A percentile compares a stretch with the other conserved stretches of the same genome.
These are phyloP conservation scores for Mucor mucedo DNA, from an alignment of 371 early-diverging fungal species.

Conservation along the genomic window DNA sequence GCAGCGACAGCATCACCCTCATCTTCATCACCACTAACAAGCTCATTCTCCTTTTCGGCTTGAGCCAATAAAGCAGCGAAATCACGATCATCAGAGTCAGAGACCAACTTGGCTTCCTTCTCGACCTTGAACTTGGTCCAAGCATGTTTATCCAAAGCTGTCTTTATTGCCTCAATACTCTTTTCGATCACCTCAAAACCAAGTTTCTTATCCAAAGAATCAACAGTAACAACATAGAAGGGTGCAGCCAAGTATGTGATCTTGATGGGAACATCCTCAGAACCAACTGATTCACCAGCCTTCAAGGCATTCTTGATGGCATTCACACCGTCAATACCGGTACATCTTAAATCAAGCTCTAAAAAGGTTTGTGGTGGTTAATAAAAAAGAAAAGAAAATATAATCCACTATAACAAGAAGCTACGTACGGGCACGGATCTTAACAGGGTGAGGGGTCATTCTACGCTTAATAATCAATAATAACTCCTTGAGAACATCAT, in stretches of 20 bases:
- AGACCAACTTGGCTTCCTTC: constrained; percentile 91
- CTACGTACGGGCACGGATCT: constrained; percentile 89
- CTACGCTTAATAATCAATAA: constrained; percentile 86
- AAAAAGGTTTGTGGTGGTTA: neutral
- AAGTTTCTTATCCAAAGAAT: constrained; percentile 83
- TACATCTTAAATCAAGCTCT: constrained; percentile 98
- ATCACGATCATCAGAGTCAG: constrained; percentile 94
- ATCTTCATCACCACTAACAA: constrained; percentile 93
- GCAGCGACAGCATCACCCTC: constrained; percentile 75
- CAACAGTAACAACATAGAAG: constrained; percentile 91
- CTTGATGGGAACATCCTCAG: constrained; percentile 85
- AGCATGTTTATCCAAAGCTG: constrained; percentile 69
- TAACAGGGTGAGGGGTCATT: constrained; percentile 95
- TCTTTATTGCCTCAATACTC: constrained; percentile 85
- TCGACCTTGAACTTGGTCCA: constrained; percentile 72
- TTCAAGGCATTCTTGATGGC: constrained; percentile 94
- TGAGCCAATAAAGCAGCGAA: constrained; percentile 91
- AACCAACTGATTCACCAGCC: constrained; percentile 90
- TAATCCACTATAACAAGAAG: neutral
- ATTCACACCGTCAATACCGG: constrained; percentile 96
- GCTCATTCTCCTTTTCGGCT: constrained; percentile 93
- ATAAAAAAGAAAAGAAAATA: too few relatives aligned
- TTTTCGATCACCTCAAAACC: constrained; percentile 91
- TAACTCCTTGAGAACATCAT: constrained; percentile 76
- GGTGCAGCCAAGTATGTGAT: constrained; percentile 87